Evolutionary conservation across 306 rosid genomes (phyloP).

Genomic region (Cotoneaster glaucophyllus): DNA sequence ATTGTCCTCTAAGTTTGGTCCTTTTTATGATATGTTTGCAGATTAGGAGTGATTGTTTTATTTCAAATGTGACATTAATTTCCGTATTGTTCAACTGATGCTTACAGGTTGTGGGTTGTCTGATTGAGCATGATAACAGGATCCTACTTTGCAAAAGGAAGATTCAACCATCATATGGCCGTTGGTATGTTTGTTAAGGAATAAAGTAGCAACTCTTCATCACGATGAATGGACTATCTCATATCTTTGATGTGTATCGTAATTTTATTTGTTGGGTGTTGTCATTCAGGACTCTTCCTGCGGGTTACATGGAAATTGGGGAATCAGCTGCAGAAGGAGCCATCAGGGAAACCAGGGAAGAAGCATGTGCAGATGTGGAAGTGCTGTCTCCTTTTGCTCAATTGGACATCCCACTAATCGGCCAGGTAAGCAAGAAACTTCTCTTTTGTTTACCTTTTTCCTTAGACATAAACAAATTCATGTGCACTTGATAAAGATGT

Average conservation of each 20-base stretch:
- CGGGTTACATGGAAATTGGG: constrained; percentile 93
- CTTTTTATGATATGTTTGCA: background rate
- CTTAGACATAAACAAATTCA: background rate
- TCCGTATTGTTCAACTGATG: constrained; percentile 14
- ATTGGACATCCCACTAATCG: constrained; percentile 87
- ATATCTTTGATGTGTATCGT: constrained; percentile 11
- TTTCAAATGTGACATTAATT: constrained; percentile 14
- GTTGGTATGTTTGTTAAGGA: constrained; percentile 55
- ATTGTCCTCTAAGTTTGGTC: constrained; percentile 4
- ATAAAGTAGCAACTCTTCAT: constrained; percentile 4
- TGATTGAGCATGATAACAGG: constrained; percentile 68
- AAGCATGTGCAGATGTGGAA: constrained; percentile 95
- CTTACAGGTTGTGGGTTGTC: constrained; percentile 90
- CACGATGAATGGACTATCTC: background rate
- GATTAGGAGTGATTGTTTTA: constrained; percentile 2
- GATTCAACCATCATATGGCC: constrained; percentile 90
- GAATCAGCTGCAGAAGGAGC: constrained; percentile 98
- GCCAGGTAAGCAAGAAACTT: constrained; percentile 58
- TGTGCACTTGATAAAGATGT: constrained; percentile 22
- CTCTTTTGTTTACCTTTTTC: background rate
- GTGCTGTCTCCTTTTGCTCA: constrained; percentile 86
- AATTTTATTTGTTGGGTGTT: constrained; percentile 23
- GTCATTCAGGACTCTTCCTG: constrained; percentile 81
- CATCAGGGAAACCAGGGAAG: constrained; percentile 89
- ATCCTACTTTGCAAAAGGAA: constrained; percentile 97